Base-by-base conservation (phyloP, 495 filamentous ascomycete species). In the Clohesyomyces aquaticus region DNA sequence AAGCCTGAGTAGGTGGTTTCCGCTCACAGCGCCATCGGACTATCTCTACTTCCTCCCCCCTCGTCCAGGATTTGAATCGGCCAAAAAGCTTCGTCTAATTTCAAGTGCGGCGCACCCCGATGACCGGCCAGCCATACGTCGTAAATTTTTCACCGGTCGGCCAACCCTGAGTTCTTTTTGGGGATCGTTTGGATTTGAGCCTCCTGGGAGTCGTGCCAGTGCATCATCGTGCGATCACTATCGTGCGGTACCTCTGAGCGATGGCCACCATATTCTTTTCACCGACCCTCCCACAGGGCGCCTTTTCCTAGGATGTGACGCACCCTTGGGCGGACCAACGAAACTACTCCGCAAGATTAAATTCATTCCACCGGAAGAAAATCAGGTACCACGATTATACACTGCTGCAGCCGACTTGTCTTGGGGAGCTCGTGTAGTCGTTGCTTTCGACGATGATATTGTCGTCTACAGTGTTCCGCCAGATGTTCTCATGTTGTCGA, bases 231-330 rank as follows among this genome's bases (percentile, higher is more conserved):
- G 78, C 26, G 86, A 90, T 66, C 86, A 91, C 67, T 88, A 85
- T 65, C 81, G 80, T 11, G 88, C 88, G 4, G 75, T 88, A 3
- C 88, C 88, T 0, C 75, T 90, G 45, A 85, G 85, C 63, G 88
- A 91, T 72, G 87, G 88, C 0, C 77, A 83, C 42, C 85, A 90
- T 63, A 77, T 91, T 29, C 74, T 90, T 22, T 91, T 89, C 75
- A 85, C 84, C 9, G 88, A 91, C 60, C 87, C 87, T 3, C 74
- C 74, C 6, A 83, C 80, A 19, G 80, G 79, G 6, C 59, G 78
- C 2, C 77, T 91, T n/a, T 89, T 83, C 65, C 77, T 91, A 3
- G 88, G 88, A 3, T 83, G 80, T 55, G 86, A 90, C 73, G 78
- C 85, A 0, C 87, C 85, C n/a, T 74, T 84, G 22, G 83, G 81